Percentiles rank a stretch among this genome's conserved stretches.
These are phyloP conservation scores for Nymphaea colorata DNA, from an alignment of 164 flowering plant species.

Conservation along the genomic window DNA sequence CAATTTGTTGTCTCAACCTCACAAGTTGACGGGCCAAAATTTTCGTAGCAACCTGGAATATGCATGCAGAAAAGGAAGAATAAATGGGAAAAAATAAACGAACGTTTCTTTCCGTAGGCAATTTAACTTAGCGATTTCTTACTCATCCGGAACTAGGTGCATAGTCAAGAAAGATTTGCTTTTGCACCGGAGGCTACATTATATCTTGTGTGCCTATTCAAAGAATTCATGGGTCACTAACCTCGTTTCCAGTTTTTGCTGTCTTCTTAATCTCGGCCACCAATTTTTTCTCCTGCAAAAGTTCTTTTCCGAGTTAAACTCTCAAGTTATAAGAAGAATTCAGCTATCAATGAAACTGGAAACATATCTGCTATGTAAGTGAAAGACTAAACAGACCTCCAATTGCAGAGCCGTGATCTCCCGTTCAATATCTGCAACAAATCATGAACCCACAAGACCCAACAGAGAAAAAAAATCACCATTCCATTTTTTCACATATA, in stretches of 20 bases:
- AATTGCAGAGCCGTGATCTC: constrained; percentile 72
- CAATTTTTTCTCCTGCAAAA: constrained; percentile 61
- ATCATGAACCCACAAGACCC: background rate
- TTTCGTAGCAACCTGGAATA: constrained; percentile 68
- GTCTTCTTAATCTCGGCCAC: constrained; percentile 92
- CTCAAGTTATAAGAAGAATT: constrained; percentile 1
- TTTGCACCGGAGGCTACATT: background rate
- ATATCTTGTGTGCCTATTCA: background rate
- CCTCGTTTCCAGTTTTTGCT: constrained; percentile 94
- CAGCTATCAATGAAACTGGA: too few relatives aligned
- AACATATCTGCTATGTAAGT: background rate
- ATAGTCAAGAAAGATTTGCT: background rate
- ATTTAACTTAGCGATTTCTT: background rate
- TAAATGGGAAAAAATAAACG: background rate
- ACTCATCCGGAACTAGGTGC: background rate
- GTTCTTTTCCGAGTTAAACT: background rate
- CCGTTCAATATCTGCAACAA: constrained; percentile 50
- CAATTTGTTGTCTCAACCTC: constrained; percentile 78
- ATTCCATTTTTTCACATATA: background rate
- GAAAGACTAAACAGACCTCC: constrained; percentile 37
- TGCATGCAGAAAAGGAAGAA: background rate
- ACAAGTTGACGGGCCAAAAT: constrained; percentile 96
- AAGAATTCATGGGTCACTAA: constrained; percentile 12
- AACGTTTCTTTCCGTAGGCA: background rate
- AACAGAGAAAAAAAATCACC: background rate